phyloP scores from a whole-genome alignment of 2,329 filamentous ascomycete genomes.

The Pyricularia pennisetigena region DNA sequence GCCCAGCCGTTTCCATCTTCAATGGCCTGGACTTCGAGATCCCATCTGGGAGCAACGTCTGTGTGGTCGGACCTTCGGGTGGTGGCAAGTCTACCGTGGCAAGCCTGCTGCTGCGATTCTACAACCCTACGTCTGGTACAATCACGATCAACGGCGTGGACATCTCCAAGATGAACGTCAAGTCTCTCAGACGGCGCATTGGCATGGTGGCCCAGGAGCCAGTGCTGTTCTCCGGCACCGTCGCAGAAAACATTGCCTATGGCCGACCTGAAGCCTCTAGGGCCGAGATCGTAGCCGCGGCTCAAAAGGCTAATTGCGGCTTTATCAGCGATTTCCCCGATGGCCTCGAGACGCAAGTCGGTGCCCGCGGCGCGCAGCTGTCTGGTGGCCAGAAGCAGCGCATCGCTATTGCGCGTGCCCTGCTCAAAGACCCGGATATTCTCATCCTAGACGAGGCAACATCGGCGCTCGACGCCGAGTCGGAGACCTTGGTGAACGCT shows the following conservation, averaged over 20 bases:
- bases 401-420: constrained; percentile 89
- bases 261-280: constrained; percentile 71
- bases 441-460: constrained; percentile 95
- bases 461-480: constrained; percentile 90
- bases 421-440: constrained; percentile 94
- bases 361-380: constrained; percentile 83
- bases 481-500: constrained; percentile 90
- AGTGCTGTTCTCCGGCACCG: constrained; percentile 77
- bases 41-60: constrained; percentile 86
- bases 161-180: constrained; percentile 79
- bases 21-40: constrained; percentile 83
- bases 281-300: constrained; percentile 75
- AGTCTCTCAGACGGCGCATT: constrained; percentile 84
- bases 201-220: constrained; percentile 95
- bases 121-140: constrained; percentile 65
- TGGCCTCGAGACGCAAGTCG: constrained; percentile 87
- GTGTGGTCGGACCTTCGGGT: constrained; percentile 90
- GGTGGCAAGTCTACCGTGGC: constrained; percentile 95
- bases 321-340: constrained; percentile 97
- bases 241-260: constrained; percentile 86
- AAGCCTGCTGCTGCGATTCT: constrained; percentile 84
- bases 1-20: constrained; percentile 88
- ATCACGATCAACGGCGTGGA: constrained; percentile 82
- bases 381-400: constrained; percentile 96
- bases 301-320: constrained; percentile 85